Evolutionary conservation across 1,284 basidiomycete species (phyloP).

Genomic region (Marasmius oreades): DNA sequence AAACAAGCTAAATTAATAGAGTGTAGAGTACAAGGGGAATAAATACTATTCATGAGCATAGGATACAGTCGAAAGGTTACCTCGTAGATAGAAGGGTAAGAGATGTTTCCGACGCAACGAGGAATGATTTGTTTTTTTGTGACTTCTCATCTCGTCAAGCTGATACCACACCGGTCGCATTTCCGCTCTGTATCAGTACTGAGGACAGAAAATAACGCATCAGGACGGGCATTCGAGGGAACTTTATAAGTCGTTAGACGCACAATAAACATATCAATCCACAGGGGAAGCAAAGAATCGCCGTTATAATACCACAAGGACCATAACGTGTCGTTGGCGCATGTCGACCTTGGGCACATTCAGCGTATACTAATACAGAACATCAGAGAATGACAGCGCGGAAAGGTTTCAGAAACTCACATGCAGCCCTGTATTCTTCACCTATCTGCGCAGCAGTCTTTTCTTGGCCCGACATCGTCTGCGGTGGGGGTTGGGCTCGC

Average conservation of each 20-base stretch:
- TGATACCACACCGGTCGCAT: constrained; percentile 27
- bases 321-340: constrained; percentile 27
- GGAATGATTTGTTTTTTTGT: no score
- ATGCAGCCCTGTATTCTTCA: constrained; percentile 6
- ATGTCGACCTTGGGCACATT: constrained; percentile 31
- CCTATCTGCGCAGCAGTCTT: constrained; percentile 4
- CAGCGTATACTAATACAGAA: constrained; percentile 25
- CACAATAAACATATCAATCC: constrained; percentile 30
- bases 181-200: constrained; percentile 30
- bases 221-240: not conserved
- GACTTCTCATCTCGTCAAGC: not conserved
- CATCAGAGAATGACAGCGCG: not conserved
- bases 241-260: constrained; percentile 8
- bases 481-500: not conserved
- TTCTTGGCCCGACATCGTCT: not conserved
- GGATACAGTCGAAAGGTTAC: no score
- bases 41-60: no score
- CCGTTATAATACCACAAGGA: constrained; percentile 32
- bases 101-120: no score
- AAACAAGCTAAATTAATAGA: no score
- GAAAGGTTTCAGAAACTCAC: not conserved
- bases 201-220: not conserved
- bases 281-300: constrained; percentile 31
- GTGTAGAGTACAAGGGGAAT: no score
- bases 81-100: no score